These are phyloP conservation scores for Mycena citricolor DNA, from an alignment of 1,284 basidiomycete genomes.

Conservation along the genomic window DNA sequence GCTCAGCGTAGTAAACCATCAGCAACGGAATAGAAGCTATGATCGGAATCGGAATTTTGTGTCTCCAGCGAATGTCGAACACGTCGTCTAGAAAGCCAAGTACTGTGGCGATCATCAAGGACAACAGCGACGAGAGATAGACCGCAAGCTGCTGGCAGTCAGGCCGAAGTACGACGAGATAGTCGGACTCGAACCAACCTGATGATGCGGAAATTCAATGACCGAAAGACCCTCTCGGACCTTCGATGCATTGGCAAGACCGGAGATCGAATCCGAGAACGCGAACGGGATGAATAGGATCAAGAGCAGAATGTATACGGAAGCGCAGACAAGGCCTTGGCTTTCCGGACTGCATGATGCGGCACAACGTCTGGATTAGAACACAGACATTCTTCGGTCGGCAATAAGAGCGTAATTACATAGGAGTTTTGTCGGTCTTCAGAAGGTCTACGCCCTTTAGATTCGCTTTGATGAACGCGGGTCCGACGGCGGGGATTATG, in stretches of 20 bases:
- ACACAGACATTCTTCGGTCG: conserved; percentile 1
- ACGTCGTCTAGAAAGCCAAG: conserved; percentile 97
- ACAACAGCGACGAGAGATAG: conserved; percentile 91
- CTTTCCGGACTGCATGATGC: conserved; percentile 80
- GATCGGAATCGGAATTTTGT: conserved; percentile 96
- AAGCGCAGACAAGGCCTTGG: conserved; percentile 87
- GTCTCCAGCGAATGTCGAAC: conserved; percentile 98
- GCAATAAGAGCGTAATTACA: conserved; percentile 52
- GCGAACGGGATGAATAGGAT: conserved; percentile 90
- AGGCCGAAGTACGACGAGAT: not conserved
- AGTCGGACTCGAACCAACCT: conserved; percentile 50
- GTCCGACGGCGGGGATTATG: conserved; percentile 73
- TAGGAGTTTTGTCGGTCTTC: conserved; percentile 70
- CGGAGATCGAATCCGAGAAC: conserved; percentile 71
- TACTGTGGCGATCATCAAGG: conserved; percentile 88
- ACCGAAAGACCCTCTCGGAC: conserved; percentile 62
- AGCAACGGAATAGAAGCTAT: conserved; percentile 93
- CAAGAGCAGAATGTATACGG: conserved; percentile 83
- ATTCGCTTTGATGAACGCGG: conserved; percentile 73
- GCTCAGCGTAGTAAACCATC: conserved; percentile 94
- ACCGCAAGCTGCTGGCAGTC: conserved; percentile 66
- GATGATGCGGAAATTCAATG: conserved; percentile 81
- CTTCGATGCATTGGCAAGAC: conserved; percentile 39
- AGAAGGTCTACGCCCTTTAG: conserved; percentile 81
- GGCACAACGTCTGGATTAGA: conserved; percentile 4